A percentile compares a stretch with the other conserved stretches of the same genome.
Conservation (phyloP, 139 green algal genomes). For the Deuterostichococcus epilithicus region DNA sequence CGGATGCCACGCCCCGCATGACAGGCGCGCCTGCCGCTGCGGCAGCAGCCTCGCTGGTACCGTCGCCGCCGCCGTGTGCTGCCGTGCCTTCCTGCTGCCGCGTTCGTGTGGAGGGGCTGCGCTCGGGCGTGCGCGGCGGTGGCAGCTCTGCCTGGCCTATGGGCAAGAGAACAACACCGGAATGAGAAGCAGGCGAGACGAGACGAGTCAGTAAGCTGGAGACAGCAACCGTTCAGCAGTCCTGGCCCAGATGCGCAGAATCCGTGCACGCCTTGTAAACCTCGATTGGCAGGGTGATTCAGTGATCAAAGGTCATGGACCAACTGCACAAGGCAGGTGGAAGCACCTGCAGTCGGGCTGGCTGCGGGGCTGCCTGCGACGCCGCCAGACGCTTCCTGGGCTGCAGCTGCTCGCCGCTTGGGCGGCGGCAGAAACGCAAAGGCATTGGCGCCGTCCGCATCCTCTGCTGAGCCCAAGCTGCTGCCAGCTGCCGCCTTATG, state of each 20-base stretch:
- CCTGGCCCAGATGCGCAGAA: too few relatives aligned
- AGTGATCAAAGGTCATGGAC: too few relatives aligned
- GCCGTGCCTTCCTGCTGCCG: background rate
- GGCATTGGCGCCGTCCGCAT: background rate
- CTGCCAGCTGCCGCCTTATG: background rate
- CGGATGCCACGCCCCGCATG: too few relatives aligned
- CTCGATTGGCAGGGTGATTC: too few relatives aligned
- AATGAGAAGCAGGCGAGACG: too few relatives aligned
- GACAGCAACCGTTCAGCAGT: too few relatives aligned
- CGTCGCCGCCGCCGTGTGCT: constrained; percentile 12
- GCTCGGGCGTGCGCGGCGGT: background rate
- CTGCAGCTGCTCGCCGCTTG: background rate
- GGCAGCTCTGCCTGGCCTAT: background rate
- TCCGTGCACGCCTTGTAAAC: too few relatives aligned
- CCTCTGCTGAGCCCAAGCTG: background rate
- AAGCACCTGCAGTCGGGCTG: background rate
- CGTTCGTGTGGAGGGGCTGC: background rate
- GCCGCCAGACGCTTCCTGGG: too few relatives aligned
- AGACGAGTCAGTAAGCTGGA: too few relatives aligned
- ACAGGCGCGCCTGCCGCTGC: too few relatives aligned
- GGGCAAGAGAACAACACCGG: too few relatives aligned
- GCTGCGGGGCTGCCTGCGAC: background rate
- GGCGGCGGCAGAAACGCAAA: background rate
- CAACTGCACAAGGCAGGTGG: background rate
- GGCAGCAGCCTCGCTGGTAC: too few relatives aligned